Evolutionary conservation across 176 grass and related monocot genomes (phyloP).

Genomic region (Musa troglodytarum): DNA sequence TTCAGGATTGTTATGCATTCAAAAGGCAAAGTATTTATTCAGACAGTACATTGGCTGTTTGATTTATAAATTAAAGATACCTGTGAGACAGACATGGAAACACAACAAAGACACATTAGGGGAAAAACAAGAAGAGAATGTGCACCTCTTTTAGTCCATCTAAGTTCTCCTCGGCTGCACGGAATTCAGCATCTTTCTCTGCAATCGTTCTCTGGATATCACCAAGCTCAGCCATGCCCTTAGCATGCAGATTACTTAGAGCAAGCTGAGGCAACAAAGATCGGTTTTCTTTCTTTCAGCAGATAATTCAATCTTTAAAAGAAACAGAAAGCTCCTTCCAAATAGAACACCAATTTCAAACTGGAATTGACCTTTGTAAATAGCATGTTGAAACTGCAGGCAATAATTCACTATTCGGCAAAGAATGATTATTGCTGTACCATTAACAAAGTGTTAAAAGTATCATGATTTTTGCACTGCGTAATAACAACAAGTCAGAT

Average conservation of each 20-base stretch:
- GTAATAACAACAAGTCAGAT: background rate
- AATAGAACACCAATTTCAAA: background rate
- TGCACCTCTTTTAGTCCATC: constrained; percentile 32
- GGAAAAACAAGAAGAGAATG: background rate
- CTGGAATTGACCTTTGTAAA: background rate
- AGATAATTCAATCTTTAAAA: background rate
- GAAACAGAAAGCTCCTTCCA: too few species aligned
- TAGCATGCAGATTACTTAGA: constrained; percentile 25
- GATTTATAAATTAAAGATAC: background rate
- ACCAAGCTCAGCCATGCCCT: constrained; percentile 26
- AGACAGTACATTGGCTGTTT: too few species aligned
- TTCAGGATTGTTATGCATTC: too few species aligned
- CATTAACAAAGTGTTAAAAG: background rate
- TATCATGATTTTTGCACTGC: background rate
- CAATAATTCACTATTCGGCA: background rate
- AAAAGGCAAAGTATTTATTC: too few species aligned
- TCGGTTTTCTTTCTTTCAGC: background rate
- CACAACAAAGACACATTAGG: background rate
- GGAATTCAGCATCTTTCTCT: constrained; percentile 5
- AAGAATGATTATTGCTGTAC: background rate
- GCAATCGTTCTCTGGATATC: constrained; percentile 19
- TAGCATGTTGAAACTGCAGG: background rate
- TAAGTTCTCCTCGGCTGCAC: constrained; percentile 18
- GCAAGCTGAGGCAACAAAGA: constrained; percentile 11
- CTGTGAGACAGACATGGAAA: background rate